Evolutionary conservation across 768 basidiomycete genomes (phyloP), one percentile per base, ranked within the genome.

Genomic region (Mycena metata): DNA sequence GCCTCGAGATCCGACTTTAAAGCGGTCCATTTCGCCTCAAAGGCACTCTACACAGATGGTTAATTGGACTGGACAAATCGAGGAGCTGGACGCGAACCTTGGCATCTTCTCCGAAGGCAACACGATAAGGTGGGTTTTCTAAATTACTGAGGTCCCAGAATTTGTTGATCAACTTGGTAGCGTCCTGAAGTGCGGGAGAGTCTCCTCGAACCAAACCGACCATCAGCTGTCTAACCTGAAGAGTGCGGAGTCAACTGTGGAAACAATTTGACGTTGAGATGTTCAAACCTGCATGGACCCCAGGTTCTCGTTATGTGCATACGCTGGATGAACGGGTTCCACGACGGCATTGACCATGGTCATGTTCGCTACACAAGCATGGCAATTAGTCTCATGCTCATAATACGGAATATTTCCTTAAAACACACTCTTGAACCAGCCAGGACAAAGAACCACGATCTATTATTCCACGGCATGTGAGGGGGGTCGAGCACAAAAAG

Each of bases 261-360:
- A 17, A 47, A 8, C 16, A 47, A 45, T 15, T 57, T 36, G 0
- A 39, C 5, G 23, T 2, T 5, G 52, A 17, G 33, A n/a, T 7
- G 39, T 12, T n/a, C 58, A 17, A 55, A 73, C 66, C 66, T 68
- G 66, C 54, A 76, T 79, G 70, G 76, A 70, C 24, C 30, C 56
- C 23, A 70, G 19, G 39, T 66, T 39, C 4, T 57, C 39, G 33
- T 71, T 71, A 17, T 52, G 52, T 3, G 57, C 66, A 45, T 71
- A 71, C n/a, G 51, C 70, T 7, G 70, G 70, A 23, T 71, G 70
- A 15, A 45, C 43, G 30, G 64, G 62, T 36, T 71, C 70, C 15
- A 61, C 23, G 39, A 71, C 24, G 30, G 70, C 70, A 36, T 71
- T 71, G 39, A 67, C 66, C 23, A 49, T 16, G 19, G 70, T 71